Evolutionary conservation across 163 green algal genomes (phyloP).

Genomic region (Chlamydomonas reinhardtii): DNA sequence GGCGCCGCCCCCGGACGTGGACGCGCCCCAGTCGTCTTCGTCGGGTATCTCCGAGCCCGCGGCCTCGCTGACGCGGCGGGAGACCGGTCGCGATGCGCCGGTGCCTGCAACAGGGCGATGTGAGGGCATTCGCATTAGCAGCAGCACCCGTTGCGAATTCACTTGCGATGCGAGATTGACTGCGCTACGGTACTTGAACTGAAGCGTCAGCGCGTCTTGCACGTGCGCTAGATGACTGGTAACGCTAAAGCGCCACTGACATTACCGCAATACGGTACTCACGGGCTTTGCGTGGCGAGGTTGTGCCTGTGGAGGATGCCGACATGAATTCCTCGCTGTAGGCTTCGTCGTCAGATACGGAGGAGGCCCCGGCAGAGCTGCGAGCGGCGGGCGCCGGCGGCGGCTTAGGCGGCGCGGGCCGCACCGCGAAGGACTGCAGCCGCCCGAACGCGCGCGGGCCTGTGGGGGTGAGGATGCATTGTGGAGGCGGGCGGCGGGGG

Average conservation of each 20-base stretch:
- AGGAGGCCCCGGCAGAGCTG: not conserved
- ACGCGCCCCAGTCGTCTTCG: too few relatives aligned
- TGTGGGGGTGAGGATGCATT: not conserved
- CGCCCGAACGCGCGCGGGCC: not conserved
- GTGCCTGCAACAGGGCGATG: not conserved
- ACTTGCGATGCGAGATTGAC: too few relatives aligned
- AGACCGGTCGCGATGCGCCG: not conserved
- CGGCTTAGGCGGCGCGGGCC: not conserved
- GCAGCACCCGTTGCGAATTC: too few relatives aligned
- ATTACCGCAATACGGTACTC: too few relatives aligned
- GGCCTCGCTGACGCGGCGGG: not conserved
- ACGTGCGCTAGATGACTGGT: too few relatives aligned
- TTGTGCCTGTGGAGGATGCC: not conserved
- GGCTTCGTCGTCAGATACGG: not conserved
- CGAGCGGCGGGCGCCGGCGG: not conserved
- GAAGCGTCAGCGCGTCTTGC: too few relatives aligned
- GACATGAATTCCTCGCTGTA: slow-evolving; percentile 4
- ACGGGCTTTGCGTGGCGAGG: too few relatives aligned
- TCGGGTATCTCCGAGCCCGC: not conserved
- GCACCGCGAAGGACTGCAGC: slow-evolving; percentile 31
- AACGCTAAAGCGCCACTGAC: too few relatives aligned
- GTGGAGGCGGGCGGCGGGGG: too few relatives aligned
- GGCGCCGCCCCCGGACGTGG: not conserved
- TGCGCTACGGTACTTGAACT: too few relatives aligned
- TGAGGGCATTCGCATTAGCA: too few relatives aligned